phyloP scores from a whole-genome alignment of 108 stramenopile species.

The Parietichytrium sp. region DNA sequence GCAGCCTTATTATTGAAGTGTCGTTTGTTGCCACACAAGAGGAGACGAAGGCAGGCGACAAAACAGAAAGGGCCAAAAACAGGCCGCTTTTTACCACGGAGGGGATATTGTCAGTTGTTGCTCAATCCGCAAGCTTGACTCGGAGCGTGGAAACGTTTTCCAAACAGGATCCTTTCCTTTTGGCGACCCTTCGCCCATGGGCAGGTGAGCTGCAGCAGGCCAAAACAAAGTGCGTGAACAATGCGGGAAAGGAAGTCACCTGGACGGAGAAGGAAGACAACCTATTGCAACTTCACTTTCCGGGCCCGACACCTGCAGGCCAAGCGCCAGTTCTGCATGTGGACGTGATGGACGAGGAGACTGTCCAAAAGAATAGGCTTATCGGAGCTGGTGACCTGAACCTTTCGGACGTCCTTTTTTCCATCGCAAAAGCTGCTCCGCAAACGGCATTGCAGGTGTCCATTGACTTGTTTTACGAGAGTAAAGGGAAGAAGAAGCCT shows the following conservation, averaged over 20 bases:
- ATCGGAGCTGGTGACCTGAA: neutral
- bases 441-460: neutral
- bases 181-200: neutral
- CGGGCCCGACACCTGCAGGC: neutral
- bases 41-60: too few species aligned
- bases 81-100: neutral
- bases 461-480: neutral
- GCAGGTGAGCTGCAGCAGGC: neutral
- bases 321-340: neutral
- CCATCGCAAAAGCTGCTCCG: neutral
- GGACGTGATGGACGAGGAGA: neutral
- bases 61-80: too few species aligned
- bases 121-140: neutral
- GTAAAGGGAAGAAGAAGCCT: neutral
- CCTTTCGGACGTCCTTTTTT: neutral
- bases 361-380: neutral
- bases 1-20: too few species aligned
- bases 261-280: neutral
- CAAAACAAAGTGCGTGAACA: neutral
- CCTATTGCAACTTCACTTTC: neutral
- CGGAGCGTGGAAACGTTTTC: neutral
- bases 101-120: neutral
- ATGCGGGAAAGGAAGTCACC: neutral
- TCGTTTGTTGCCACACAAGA: too few species aligned
- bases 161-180: neutral